Evolutionary conservation across 768 basidiomycete genomes (phyloP).

Genomic region (Nidularia sp.): DNA sequence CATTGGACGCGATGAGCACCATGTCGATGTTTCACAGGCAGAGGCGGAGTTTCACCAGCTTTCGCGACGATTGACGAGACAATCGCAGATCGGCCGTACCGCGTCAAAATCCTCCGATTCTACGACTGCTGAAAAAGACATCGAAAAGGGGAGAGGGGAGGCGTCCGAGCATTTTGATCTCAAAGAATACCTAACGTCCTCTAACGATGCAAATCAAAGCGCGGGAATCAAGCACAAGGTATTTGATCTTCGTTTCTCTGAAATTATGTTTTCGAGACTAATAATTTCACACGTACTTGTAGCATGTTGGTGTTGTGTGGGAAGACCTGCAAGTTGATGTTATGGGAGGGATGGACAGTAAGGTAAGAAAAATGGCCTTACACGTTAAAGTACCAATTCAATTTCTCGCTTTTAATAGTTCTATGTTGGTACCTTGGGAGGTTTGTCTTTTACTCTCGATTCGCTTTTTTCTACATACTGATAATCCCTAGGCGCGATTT

Average conservation of each 20-base stretch:
- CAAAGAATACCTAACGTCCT: constrained; percentile 61
- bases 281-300: neutral
- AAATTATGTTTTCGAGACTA: neutral
- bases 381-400: neutral
- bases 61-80: constrained; percentile 34
- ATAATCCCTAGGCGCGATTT: constrained; percentile 37
- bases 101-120: constrained; percentile 15
- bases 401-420: constrained; percentile 26
- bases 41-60: constrained; percentile 55
- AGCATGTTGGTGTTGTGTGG: constrained; percentile 76
- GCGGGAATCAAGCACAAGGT: constrained; percentile 70
- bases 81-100: constrained; percentile 15
- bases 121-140: constrained; percentile 33
- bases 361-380: constrained; percentile 31
- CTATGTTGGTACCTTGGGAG: constrained; percentile 56
- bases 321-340: constrained; percentile 63
- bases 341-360: constrained; percentile 48
- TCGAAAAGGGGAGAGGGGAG: constrained; percentile 32
- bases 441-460: constrained; percentile 26
- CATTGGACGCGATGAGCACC: constrained; percentile 13
- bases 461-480: neutral
- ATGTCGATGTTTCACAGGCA: constrained; percentile 48
- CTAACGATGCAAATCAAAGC: constrained; percentile 59
- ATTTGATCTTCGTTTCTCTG: no score
- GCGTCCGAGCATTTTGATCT: constrained; percentile 49